Evolutionary conservation across 805 yeast genomes (phyloP), one percentile per base, ranked within the genome.

Genomic region (Hemisphaericaspora nanyangensis): DNA sequence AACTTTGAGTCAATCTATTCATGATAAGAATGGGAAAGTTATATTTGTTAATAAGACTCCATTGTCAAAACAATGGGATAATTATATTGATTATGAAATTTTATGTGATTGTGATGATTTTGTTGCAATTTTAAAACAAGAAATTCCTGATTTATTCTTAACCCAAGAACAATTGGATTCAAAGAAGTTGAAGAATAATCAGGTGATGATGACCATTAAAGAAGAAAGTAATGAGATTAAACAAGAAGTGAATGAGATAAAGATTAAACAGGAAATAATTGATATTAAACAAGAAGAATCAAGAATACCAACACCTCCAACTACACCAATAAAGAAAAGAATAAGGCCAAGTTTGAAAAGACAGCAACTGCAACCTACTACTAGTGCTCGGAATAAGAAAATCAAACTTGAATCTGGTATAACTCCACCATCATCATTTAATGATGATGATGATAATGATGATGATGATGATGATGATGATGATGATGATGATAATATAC

Each of bases 31-130:
- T 16, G 99, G 98, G 0, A 65, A 74, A 22, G 95, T 89, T 1
- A 64, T 91, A 0, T 73, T 87, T 40, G 71, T 91, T 24, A 91
- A 91, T 65, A 79, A 79, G 42, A 82, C 87, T 1, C 72, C 73
- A 1, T 63, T 84, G 7, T 70, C 83, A 2, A 68, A 73, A 38
- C 67, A 79, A 30, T 91, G 97, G 95, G 74, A 77, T 26, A 72
- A 72, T 0, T 61, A 76, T 7, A 77, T 90, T 37, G 97, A 91
- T 61, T 85, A 80, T 60, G 95, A 89, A 52, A 73, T 91, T 4
- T 61, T 77, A 37, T 64, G 80, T 37, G 96, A 88, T 54, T 86
- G 96, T 56, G 98, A 91, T 60, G 70, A 70, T 17, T 91, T 95
- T 79, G 83, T 89, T 18, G 60, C 65, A 12, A 68, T 71, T 31